Evolutionary conservation across 441 rosid genomes (phyloP), one percentile per base, ranked within the genome.

Genomic region (Jatropha podagrica): DNA sequence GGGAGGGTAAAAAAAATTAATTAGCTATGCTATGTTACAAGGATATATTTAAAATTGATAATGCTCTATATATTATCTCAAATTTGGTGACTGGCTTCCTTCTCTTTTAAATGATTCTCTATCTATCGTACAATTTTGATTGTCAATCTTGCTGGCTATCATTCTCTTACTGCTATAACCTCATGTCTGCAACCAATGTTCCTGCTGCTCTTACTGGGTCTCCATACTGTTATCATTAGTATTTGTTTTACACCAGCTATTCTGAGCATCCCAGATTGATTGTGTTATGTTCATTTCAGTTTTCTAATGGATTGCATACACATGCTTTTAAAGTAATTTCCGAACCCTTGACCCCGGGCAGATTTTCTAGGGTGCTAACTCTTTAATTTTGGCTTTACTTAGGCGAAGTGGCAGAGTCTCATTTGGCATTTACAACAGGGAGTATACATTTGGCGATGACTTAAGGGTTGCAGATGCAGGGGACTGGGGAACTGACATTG

Each of bases 371-470:
- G 76, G 52, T 51, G 48, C 41, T 79, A 37, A 71, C 70, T 1
- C 54, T 69, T 61, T 66, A 37, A 65, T 51, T 81, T 74, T 71
- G 75, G 73, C 61, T 69, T 81, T 66, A 49, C 75, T 70, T 69
- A 92, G 97, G 89, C 86, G 65, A 79, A 87, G 79, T 70, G 76
- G 76, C 77, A 78, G 86, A 58, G 83, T 83, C 64, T 78, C 85
- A 27, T 27, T 79, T 49, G 80, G 73, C 67, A 71, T 71, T 2
- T 10, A 71, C 60, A 83, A 37, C 58, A 62, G 76, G 59, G 90
- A 86, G 58, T 59, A 72, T 32, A 67, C 80, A 55, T 71, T 76
- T 1, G 79, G 76, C 27, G 86, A 83, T 58, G 88, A 79, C 63
- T 65, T 84, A 55, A 73, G 90, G 83, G 82, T 77, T 7, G 80